These are phyloP conservation scores for Kurtzmaniella quercitrusa DNA, from an alignment of 1,139 yeast genomes.

Conservation along the genomic window DNA sequence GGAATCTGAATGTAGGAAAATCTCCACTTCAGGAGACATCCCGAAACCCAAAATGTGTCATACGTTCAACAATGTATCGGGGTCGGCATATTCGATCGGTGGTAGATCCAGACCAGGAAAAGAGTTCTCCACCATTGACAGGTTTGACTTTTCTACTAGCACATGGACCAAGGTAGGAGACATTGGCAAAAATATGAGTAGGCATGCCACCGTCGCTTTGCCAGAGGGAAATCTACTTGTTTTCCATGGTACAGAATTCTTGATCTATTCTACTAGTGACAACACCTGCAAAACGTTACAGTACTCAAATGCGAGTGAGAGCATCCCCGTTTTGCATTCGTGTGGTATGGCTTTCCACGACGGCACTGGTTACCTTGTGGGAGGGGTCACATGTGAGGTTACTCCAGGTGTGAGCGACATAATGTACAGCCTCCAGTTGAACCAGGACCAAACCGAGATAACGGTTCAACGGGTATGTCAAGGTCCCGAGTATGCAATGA, in stretches of 20 bases:
- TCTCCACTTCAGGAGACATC: conserved; percentile 3
- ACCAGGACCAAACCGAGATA: conserved; percentile 9
- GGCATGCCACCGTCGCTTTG: conserved; percentile 48
- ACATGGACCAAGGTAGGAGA: conserved; percentile 31
- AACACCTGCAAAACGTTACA: conserved; percentile 13
- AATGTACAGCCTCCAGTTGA: conserved; percentile 29
- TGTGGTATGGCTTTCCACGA: conserved; percentile 32
- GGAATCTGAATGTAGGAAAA: conserved; percentile 6
- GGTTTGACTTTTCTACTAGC: conserved; percentile 8
- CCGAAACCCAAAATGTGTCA: conserved; percentile 62
- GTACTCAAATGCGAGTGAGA: conserved; percentile 3
- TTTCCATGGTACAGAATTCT: conserved; percentile 36
- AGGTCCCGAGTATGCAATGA: conserved; percentile 25
- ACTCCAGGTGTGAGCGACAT: conserved; percentile 29
- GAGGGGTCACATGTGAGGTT: conserved; percentile 45
- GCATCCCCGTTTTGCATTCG: conserved; percentile 19
- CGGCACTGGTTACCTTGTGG: conserved; percentile 43
- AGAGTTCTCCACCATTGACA: conserved; percentile 30
- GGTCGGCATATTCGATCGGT: conserved; percentile 47
- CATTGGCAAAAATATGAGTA: conserved; percentile 45
- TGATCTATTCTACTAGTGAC: conserved; percentile 15
- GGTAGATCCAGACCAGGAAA: conserved; percentile 65
- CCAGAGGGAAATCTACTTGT: conserved; percentile 36
- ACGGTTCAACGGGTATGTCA: conserved; percentile 5
- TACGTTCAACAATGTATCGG: conserved; percentile 34